Evolutionary conservation across 148 eudicot species (phyloP), one percentile per base, ranked within the genome.

Genomic region (Persicaria maculosa): DNA sequence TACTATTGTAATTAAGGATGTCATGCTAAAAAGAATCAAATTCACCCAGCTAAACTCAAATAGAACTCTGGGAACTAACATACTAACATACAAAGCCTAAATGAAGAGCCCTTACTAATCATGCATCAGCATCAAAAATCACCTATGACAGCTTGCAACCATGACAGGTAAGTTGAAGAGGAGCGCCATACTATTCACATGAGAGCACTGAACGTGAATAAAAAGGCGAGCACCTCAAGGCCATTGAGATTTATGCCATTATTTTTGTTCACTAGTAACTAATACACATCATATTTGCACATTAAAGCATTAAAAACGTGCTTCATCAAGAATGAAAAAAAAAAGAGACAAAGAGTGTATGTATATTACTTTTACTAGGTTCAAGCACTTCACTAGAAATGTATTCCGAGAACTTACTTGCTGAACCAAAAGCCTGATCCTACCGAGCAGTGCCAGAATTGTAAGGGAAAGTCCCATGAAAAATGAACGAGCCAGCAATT

Each of bases 351-450:
- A 20, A 65, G 45, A 4, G 70, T 40, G 70, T 46, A 65, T 40
- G 19, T 31, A 31, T 14, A 65, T 43, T 36, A 43, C 47, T 31
- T 31, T 31, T 15, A 36, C 70, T 65, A 65, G 47, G 19, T 57
- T 3, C 70, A 65, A 36, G 7, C 5, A 65, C 45, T 36, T 65
- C 70, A 40, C 9, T 40, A 65, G 9, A 65, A 43, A 6, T 36
- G 70, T 14, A 36, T 15, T 36, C 9, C 15, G 19, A 40, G 73
- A 74, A 61, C 86, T 83, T 88, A 92, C 99, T 83, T 95, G 99
- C 81, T 96, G 99, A 83, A 90, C 88, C 85, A 96, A 82, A 79
- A 90, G 90, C 82, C 99, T 86, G 45, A 96, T 76, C 61, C 97
- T 92, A 59, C 91, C 96, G 82, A 96, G 92, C 85, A 96, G 81